Evolutionary conservation across 306 rosid genomes (phyloP).

Genomic region (Prunus salicina): DNA sequence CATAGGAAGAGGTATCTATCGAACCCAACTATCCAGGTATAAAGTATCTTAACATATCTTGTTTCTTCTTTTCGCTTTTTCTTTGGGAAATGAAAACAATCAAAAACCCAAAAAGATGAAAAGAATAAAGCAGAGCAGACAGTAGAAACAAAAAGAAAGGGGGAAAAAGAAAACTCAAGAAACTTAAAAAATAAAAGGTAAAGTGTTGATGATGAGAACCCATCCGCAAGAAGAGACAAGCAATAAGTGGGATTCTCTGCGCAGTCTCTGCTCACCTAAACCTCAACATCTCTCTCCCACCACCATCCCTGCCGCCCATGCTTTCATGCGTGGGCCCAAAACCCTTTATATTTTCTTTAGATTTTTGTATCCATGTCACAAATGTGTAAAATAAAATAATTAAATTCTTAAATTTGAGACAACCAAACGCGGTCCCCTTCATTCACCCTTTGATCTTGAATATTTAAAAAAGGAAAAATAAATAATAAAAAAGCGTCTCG

Average conservation of each 20-base stretch:
- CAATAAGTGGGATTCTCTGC: conserved; percentile 61
- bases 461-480: neutral
- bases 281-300: conserved; percentile 11
- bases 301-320: neutral
- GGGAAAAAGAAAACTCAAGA: conserved; percentile 19
- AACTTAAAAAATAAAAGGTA: conserved; percentile 1
- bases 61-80: neutral
- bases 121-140: conserved; percentile 17
- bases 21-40: neutral
- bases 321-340: neutral
- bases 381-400: neutral
- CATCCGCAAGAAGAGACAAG: conserved; percentile 45
- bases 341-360: neutral
- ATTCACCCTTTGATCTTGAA: neutral
- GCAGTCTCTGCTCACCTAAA: conserved; percentile 27
- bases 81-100: conserved; percentile 7
- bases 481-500: neutral
- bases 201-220: conserved; percentile 29
- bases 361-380: conserved; percentile 14
- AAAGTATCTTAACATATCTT: neutral
- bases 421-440: neutral
- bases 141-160: conserved; percentile 26
- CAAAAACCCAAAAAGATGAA: conserved; percentile 3
- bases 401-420: neutral
- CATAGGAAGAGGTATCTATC: conserved; percentile 7